Base-by-base conservation (phyloP, 2,329 filamentous ascomycete species). In the Gliomastix tumulicola region DNA sequence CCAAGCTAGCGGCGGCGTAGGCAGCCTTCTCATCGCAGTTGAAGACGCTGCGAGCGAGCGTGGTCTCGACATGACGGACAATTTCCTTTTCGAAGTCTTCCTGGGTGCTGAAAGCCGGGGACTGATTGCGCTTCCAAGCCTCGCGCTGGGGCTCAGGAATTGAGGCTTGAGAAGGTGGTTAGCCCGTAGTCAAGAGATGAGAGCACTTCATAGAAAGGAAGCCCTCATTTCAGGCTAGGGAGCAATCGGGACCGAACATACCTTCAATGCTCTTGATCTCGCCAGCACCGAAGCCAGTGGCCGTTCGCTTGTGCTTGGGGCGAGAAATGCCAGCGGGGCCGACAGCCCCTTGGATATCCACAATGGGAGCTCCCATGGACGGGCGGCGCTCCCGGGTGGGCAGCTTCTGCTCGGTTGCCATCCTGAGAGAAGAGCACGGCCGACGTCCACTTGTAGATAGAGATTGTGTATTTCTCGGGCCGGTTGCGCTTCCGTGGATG, bases 231-330 rank as follows among this genome's bases (percentile, higher is more conserved):
- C 7, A n/a, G n/a, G n/a, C n/a, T n/a, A n/a, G n/a, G n/a, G n/a
- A n/a, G n/a, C n/a, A n/a, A n/a, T n/a, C n/a, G n/a, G 27, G 15
- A 30, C 12, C 32, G 15, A 21, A 46, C 65, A 66, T 79, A 69
- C 88, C 88, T 68, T 97, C 89, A 34, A 97, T 87, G 51, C 66
- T 83, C 70, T 95, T 96, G 69, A 96, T 96, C 57, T 98, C 92
- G 23, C 77, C 71, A 20, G 88, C 76, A 22, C 88, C 89, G 56
- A 97, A 92, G 8, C 92, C 92, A 9, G 92, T 98, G 47, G 86
- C 85, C n/a, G 90, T 97, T 49, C 92, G 79, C 72, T 88, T 96
- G 69, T 98, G 92, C 68, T 97, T 98, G 32, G 92, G 92, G 42
- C 92, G 76, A 19, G 76, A 79, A 64, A 84, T 82, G 57, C 94